Conservation (phyloP, 169 alveolate species). For the Eimeria necatrix region DNA sequence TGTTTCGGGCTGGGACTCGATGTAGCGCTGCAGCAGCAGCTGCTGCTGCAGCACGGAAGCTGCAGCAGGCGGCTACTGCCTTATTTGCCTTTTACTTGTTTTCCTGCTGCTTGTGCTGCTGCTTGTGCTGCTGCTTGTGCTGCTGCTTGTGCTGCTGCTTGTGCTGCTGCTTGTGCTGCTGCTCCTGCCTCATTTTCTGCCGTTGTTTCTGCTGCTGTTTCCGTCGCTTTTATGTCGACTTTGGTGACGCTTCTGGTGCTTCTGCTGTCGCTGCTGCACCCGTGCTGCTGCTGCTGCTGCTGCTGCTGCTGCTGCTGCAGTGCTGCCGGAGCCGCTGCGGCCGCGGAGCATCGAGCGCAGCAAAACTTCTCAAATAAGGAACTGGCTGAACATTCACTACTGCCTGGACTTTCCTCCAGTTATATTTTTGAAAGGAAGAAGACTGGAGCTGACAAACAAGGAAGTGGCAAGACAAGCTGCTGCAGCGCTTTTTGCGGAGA, state of each 20-base stretch:
- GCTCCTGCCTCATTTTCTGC: neutral
- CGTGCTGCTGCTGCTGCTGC: slow-evolving; percentile 72
- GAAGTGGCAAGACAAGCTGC: slow-evolving; percentile 62
- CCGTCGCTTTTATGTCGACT: neutral
- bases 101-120: too few species aligned
- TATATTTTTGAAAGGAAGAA: slow-evolving; percentile 38
- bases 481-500: slow-evolving; percentile 56
- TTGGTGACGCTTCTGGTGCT: slow-evolving; percentile 8
- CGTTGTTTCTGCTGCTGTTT: neutral
- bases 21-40: too few species aligned
- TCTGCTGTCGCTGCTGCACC: slow-evolving; percentile 38
- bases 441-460: slow-evolving; percentile 63
- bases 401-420: slow-evolving; percentile 73
- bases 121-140: slow-evolving; percentile 16
- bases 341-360: slow-evolving; percentile 62
- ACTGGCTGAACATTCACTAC: slow-evolving; percentile 79
- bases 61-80: too few species aligned
- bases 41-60: too few species aligned
- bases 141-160: slow-evolving; percentile 30
- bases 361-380: slow-evolving; percentile 72
- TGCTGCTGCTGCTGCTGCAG: slow-evolving; percentile 46
- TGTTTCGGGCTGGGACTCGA: neutral
- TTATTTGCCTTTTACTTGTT: too few species aligned
- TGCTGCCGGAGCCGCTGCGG: slow-evolving; percentile 73
- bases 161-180: neutral